Percentiles rank a stretch among this genome's conserved stretches.
phyloP scores from a whole-genome alignment of 2,329 filamentous ascomycete species.

The Colletotrichum camelliae region DNA sequence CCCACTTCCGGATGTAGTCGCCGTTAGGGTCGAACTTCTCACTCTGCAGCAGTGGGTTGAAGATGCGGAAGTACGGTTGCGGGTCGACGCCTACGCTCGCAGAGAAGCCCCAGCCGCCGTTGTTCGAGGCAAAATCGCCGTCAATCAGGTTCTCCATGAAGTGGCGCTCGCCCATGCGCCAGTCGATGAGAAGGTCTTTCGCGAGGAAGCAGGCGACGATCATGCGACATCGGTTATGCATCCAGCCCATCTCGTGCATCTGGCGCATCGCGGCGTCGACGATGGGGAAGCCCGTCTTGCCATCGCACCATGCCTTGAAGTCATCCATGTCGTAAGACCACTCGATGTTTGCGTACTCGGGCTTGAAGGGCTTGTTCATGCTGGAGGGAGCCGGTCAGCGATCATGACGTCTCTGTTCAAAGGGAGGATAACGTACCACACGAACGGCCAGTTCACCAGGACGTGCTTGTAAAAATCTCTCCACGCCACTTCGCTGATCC shows the following conservation, averaged over 20 bases:
- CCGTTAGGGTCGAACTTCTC: conserved; percentile 85
- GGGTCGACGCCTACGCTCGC: conserved; percentile 79
- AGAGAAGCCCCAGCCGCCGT: conserved; percentile 63
- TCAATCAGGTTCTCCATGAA: conserved; percentile 86
- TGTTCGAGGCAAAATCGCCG: conserved; percentile 82
- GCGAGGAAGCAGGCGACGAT: conserved; percentile 80
- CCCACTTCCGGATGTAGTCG: conserved; percentile 82
- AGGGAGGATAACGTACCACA: conserved; percentile 58
- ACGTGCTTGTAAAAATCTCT: conserved; percentile 90
- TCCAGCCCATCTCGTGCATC: conserved; percentile 70
- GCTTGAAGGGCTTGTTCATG: conserved; percentile 74
- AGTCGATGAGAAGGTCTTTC: conserved; percentile 83
- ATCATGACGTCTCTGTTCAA: background rate
- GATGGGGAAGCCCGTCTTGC: conserved; percentile 80
- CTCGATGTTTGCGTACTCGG: conserved; percentile 79
- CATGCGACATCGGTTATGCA: conserved; percentile 90
- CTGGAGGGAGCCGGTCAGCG: conserved; percentile 23
- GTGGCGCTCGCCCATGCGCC: conserved; percentile 80
- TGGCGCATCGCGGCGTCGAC: conserved; percentile 90
- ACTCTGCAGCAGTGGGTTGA: conserved; percentile 84
- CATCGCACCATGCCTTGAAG: conserved; percentile 77
- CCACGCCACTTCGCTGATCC: conserved; percentile 88
- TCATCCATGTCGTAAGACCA: conserved; percentile 78
- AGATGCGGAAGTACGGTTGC: conserved; percentile 89
- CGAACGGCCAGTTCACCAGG: conserved; percentile 82